Evolutionary conservation across 2,329 filamentous ascomycete genomes (phyloP), one percentile per base, ranked within the genome.

Genomic region (Penicillium sp.): DNA sequence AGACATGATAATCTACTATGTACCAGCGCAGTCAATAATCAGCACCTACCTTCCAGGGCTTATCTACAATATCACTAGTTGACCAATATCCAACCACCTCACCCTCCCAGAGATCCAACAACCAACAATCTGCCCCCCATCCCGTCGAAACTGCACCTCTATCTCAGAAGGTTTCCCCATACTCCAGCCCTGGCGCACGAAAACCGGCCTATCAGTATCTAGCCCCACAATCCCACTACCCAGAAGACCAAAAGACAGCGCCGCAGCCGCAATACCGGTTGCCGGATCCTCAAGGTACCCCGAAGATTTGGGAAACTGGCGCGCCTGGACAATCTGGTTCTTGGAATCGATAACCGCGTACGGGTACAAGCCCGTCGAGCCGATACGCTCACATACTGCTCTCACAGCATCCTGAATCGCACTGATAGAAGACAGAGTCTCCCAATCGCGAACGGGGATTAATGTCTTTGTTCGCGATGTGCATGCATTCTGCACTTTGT

Each of bases 71-170:
- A n/a, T n/a, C n/a, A n/a, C n/a, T n/a, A n/a, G n/a, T n/a, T n/a
- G n/a, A 21, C 9, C 33, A 18, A 9, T 14, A 36, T 21, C 34
- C 16, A 37, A 21, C 16, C 16, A 19, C 10, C 16, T 11, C 19
- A 56, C 50, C 16, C 46, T 45, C 18, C 54, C 50, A 47, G 50
- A 46, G 31, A 59, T 51, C 55, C 58, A 59, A 48, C 49, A 59
- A 5, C 60, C 59, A 8, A 21, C 46, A 18, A 54, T 16, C 13
- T 40, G 31, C 24, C 21, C 24, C 11, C 43, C 23, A 13, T 45
- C 16, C 16, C 4, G 14, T 19, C 49, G 47, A 16, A 60, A 51
- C 18, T 21, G 34, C 0, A 56, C 44, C 14, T 26, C 34, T 29
- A 56, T 54, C 39, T 56, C 51, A 8, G 48, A 49, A n/a, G 42